Evolutionary conservation across 2,329 filamentous ascomycete species (phyloP), one percentile per base, ranked within the genome.

Genomic region (Penicillium digitatum): DNA sequence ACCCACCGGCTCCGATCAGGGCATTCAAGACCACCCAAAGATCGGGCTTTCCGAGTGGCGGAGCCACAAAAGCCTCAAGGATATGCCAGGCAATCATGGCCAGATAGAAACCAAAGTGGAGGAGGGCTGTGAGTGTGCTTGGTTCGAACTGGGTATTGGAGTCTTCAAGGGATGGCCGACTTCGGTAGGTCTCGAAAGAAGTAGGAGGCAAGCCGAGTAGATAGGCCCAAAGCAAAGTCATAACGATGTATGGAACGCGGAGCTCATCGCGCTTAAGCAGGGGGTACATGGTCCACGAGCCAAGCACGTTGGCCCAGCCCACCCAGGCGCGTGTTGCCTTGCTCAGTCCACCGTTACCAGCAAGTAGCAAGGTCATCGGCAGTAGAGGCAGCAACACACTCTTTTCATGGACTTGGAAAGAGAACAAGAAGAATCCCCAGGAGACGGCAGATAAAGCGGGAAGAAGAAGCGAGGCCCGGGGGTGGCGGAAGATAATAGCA

Each of bases 381-480:
- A 97, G 83, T 44, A 99, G 79, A 1, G 94, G 95, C 2, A 99
- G 82, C 5, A 99, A 79, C 0, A 96, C 90, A 62, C 92, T 96
- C 81, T 99, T 99, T 76, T 99, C 94, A 67, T 99, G 94, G 0
- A 99, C 95, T 70, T 99, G 94, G 72, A 95, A 99, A 66, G 90
- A 95, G 76, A 95, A 97, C 16, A 99, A 79, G 72, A 97, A 99
- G 79, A 99, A 99, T 0, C 88, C 93, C 94, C 94, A 99, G 2
- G 92, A 89, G 0, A 89, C 91, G 1, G 88, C 82, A 1, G 92
- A 87, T 55, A 97, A 84, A 0, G 89, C 89, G 34, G 89, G 81
- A 1, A 91, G 91, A 14, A 97, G 76, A 5, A 94, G 79, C 39
- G 87, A 83, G 64, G 87, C 92, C 45, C 84, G 83, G 0, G 94